Percentiles rank a stretch among this genome's conserved stretches.
Evolutionary conservation across 176 grass and related monocot species (phyloP).

Genomic region (Chrysopogon serrulatus): DNA sequence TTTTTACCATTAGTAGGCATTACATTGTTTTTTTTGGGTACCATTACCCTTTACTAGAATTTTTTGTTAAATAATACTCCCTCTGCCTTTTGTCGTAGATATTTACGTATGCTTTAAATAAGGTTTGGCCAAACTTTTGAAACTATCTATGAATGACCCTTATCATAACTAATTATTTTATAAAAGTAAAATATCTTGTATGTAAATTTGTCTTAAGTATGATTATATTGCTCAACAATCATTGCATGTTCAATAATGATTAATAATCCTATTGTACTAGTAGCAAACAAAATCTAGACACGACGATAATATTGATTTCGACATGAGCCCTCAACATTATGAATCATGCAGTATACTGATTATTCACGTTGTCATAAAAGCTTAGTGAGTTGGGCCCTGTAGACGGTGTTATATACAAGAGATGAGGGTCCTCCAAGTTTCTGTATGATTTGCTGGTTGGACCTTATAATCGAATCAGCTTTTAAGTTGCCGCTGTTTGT

Average conservation of each 20-base stretch:
- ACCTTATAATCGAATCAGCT: background rate
- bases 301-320: background rate
- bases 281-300: constrained; percentile 22
- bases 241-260: constrained; percentile 4
- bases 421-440: background rate
- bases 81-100: too few relatives aligned
- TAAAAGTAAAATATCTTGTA: background rate
- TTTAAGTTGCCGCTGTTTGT: background rate
- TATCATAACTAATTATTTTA: too few relatives aligned
- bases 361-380: background rate
- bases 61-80: too few relatives aligned
- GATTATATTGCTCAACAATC: background rate
- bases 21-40: background rate
- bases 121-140: too few relatives aligned
- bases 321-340: background rate
- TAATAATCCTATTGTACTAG: background rate
- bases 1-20: too few relatives aligned
- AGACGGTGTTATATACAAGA: background rate
- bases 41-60: too few relatives aligned
- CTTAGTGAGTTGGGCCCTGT: background rate
- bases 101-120: too few relatives aligned
- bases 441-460: background rate
- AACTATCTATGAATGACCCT: too few relatives aligned
- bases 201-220: background rate
- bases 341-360: background rate